Conservation (phyloP, 495 filamentous ascomycete genomes). For the Niebla homalea region DNA sequence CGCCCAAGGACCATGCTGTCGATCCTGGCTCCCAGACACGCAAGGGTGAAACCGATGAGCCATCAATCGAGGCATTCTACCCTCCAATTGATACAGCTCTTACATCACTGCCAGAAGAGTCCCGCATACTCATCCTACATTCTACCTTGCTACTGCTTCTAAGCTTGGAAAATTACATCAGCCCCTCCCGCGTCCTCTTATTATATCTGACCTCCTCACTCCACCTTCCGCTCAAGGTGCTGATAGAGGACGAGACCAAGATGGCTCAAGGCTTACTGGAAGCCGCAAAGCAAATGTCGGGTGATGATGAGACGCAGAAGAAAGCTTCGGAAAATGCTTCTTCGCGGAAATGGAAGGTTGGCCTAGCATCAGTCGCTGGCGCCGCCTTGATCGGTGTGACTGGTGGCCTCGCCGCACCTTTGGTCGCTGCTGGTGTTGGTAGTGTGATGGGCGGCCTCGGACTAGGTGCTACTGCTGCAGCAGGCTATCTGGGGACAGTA, state of each 20-base stretch:
- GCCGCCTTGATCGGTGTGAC: constrained; percentile 72
- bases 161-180: constrained; percentile 67
- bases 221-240: constrained; percentile 44
- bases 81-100: constrained; percentile 33
- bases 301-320: constrained; percentile 52
- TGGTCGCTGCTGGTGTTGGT: constrained; percentile 72
- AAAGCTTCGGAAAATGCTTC: constrained; percentile 53
- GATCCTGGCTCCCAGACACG: constrained; percentile 10
- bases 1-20: background rate
- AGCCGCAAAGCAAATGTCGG: constrained; percentile 55
- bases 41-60: constrained; percentile 18
- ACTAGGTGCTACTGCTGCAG: constrained; percentile 64
- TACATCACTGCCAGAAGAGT: constrained; percentile 27
- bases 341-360: constrained; percentile 65
- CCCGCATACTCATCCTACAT: constrained; percentile 36
- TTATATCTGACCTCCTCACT: constrained; percentile 57
- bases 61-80: constrained; percentile 30
- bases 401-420: constrained; percentile 65
- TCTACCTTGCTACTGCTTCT: constrained; percentile 61
- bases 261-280: constrained; percentile 63
- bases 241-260: constrained; percentile 60
- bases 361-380: constrained; percentile 64
- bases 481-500: constrained; percentile 64
- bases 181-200: constrained; percentile 63
- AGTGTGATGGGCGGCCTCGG: constrained; percentile 70